Evolutionary conservation across 495 filamentous ascomycete species (phyloP).

Genomic region (Trichoderma virens): DNA sequence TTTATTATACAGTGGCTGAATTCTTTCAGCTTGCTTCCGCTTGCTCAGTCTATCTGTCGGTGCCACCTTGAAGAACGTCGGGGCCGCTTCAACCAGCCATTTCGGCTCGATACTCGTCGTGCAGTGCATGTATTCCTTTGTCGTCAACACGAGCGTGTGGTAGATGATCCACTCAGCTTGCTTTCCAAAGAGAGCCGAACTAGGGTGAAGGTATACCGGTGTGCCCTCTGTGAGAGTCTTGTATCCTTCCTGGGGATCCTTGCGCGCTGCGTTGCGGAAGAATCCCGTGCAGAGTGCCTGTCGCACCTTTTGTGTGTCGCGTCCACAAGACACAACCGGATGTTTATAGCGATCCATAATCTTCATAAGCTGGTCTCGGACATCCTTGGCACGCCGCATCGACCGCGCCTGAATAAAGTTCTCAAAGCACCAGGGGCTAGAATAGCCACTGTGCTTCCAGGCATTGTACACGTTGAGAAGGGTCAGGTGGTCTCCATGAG

Average conservation of each 20-base stretch:
- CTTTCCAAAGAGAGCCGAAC: constrained; percentile 87
- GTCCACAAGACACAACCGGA: constrained; percentile 70
- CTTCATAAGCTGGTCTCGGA: constrained; percentile 80
- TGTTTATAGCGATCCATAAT: constrained; percentile 90
- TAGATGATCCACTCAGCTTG: constrained; percentile 94
- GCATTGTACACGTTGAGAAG: constrained; percentile 93
- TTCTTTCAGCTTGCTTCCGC: constrained; percentile 87
- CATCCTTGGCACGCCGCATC: constrained; percentile 85
- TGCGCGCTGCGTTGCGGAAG: constrained; percentile 91
- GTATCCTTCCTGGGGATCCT: constrained; percentile 93
- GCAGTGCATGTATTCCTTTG: constrained; percentile 95
- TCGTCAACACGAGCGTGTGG: constrained; percentile 79
- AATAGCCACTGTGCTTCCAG: constrained; percentile 79
- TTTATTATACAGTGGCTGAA: constrained; percentile 89
- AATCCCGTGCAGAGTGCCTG: constrained; percentile 88
- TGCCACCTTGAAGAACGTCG: constrained; percentile 97
- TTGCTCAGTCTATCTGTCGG: constrained; percentile 82
- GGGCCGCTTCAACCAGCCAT: constrained; percentile 82
- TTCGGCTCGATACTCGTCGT: constrained; percentile 91
- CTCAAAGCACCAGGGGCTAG: constrained; percentile 89
- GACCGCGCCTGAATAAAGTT: constrained; percentile 92
- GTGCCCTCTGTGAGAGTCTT: constrained; percentile 94
- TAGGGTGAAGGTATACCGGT: constrained; percentile 89
- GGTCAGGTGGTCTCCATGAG: constrained; percentile 88
- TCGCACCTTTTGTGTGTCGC: constrained; percentile 80